These are phyloP conservation scores for Salvia rosmarinus DNA, from an alignment of 257 asterid species.

Conservation along the genomic window DNA sequence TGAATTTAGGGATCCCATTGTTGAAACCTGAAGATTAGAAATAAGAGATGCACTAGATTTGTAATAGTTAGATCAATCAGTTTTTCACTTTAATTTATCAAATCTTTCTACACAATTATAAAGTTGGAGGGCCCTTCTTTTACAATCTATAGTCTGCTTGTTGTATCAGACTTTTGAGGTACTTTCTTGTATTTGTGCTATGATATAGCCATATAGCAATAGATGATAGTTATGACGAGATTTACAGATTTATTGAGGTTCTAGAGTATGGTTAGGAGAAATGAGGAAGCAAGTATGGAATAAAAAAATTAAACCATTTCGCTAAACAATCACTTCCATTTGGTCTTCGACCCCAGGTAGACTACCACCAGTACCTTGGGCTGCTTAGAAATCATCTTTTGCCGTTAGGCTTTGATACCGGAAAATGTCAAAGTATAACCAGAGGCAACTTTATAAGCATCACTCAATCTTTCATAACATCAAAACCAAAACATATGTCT, in stretches of 20 bases:
- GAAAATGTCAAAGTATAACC: not conserved
- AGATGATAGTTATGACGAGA: too few species aligned
- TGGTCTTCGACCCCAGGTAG: not conserved
- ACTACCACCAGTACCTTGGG: not conserved
- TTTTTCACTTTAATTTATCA: not conserved
- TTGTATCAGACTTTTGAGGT: not conserved
- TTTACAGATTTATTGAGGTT: too few species aligned
- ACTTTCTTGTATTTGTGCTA: too few species aligned
- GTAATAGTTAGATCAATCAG: not conserved
- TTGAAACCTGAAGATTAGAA: not conserved
- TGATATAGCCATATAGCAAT: too few species aligned
- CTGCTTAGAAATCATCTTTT: not conserved
- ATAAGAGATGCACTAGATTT: not conserved
- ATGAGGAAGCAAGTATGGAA: too few species aligned
- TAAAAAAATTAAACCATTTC: not conserved
- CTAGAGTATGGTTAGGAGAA: too few species aligned
- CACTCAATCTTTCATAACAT: not conserved
- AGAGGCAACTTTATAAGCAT: not conserved
- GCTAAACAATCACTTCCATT: not conserved
- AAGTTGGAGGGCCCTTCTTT: too few species aligned
- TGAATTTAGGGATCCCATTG: constrained; percentile 1
- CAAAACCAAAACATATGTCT: too few species aligned
- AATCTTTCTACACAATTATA: not conserved
- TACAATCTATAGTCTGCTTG: not conserved
- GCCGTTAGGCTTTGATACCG: not conserved